Percentiles rank a stretch among this genome's conserved stretches.
phyloP scores from a whole-genome alignment of 345 rosid genomes.

The Pelargonium nanum region DNA sequence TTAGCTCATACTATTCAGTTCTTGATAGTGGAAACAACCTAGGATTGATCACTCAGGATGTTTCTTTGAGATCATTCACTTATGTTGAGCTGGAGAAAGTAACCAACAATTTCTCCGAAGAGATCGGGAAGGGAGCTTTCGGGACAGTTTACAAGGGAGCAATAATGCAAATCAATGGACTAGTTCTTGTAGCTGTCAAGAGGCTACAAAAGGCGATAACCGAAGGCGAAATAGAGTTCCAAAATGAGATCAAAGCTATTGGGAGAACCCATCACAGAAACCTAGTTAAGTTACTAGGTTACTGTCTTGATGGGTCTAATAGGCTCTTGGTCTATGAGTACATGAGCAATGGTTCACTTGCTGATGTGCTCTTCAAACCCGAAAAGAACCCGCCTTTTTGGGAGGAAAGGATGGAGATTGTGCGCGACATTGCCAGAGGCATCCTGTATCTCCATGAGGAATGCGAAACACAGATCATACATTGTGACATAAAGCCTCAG shows the following conservation, averaged over 20 bases:
- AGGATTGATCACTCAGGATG: constrained; percentile 2
- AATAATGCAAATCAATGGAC: not conserved
- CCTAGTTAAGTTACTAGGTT: constrained; percentile 16
- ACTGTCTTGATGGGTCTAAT: constrained; percentile 12
- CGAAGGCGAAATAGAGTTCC: constrained; percentile 21
- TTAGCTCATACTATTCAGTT: constrained; percentile 7
- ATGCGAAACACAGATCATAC: constrained; percentile 23
- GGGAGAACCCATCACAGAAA: constrained; percentile 26
- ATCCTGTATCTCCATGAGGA: constrained; percentile 17
- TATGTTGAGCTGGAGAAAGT: constrained; percentile 11
- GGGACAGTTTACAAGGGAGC: constrained; percentile 22
- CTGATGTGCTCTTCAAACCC: constrained; percentile 11
- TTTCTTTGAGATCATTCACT: constrained; percentile 10
- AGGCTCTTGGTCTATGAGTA: constrained; percentile 25
- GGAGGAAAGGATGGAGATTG: constrained; percentile 16
- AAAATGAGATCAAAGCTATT: constrained; percentile 17
- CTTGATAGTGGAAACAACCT: not conserved
- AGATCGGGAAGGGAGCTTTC: constrained; percentile 19
- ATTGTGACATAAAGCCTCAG: constrained; percentile 24
- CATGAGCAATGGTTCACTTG: constrained; percentile 24
- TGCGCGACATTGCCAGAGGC: constrained; percentile 19
- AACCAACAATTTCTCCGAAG: constrained; percentile 16
- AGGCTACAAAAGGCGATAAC: constrained; percentile 8
- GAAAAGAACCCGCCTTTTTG: constrained; percentile 4
- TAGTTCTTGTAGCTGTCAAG: constrained; percentile 18